Conservation (phyloP, 2,329 filamentous ascomycete genomes). For the Hypoxylon sp. region DNA sequence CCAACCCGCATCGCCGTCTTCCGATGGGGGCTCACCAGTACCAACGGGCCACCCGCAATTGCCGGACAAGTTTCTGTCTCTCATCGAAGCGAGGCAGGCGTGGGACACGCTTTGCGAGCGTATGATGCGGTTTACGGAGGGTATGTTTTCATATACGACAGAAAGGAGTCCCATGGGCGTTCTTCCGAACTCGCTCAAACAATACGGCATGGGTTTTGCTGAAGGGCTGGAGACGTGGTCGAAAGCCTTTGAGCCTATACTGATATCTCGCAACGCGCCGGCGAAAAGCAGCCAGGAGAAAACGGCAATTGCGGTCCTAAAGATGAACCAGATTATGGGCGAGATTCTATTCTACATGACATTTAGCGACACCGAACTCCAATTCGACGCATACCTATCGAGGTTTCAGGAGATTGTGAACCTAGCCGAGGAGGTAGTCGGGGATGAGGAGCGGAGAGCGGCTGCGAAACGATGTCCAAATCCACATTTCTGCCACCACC, state of each 20-base stretch:
- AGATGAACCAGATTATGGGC: conserved; percentile 68
- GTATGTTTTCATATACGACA: conserved; percentile 56
- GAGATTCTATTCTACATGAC: conserved; percentile 66
- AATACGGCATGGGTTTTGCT: conserved; percentile 58
- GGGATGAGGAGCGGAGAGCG: conserved; percentile 63
- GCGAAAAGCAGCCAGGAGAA: conserved; percentile 63
- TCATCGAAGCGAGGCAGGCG: conserved; percentile 63
- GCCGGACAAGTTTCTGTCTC: conserved; percentile 56
- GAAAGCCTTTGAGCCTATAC: conserved; percentile 62
- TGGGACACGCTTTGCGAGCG: conserved; percentile 65
- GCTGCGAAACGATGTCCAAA: conserved; percentile 56
- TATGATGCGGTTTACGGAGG: conserved; percentile 66
- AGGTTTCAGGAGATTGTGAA: conserved; percentile 64
- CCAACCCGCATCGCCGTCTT: conserved; percentile 52
- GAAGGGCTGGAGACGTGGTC: conserved; percentile 63
- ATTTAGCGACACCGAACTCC: conserved; percentile 64
- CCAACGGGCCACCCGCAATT: conserved; percentile 50
- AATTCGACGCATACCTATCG: conserved; percentile 63
- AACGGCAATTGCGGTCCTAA: conserved; percentile 66
- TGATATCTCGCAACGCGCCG: conserved; percentile 57
- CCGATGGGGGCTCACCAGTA: conserved; percentile 54
- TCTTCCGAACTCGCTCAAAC: conserved; percentile 57
- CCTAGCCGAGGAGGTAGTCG: conserved; percentile 65
- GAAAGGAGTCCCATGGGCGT: conserved; percentile 61
- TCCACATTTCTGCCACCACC: conserved; percentile 54